A percentile compares a stretch with the other conserved stretches of the same genome.
These are phyloP conservation scores for Cyanodermella asteris DNA, from an alignment of 2,329 filamentous ascomycete genomes.

Conservation along the genomic window DNA sequence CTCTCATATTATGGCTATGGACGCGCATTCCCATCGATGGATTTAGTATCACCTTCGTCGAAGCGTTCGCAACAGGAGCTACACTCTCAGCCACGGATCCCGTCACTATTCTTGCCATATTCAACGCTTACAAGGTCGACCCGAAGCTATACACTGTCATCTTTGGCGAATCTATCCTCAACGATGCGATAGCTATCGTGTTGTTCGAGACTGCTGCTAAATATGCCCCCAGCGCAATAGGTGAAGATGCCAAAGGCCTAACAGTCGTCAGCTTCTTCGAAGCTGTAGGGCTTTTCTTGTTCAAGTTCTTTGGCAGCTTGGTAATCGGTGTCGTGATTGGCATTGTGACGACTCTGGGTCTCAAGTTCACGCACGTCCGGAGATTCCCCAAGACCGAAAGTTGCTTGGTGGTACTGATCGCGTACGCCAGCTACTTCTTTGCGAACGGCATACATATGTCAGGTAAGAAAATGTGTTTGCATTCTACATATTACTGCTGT, in stretches of 20 bases:
- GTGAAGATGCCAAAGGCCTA: conserved; percentile 38
- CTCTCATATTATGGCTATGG: conserved; percentile 71
- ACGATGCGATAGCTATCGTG: conserved; percentile 95
- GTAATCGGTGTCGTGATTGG: conserved; percentile 74
- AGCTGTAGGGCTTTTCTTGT: conserved; percentile 80
- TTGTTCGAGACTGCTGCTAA: conserved; percentile 94
- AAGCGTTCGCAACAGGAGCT: conserved; percentile 88
- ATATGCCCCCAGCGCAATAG: conserved; percentile 62
- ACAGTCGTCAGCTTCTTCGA: conserved; percentile 71
- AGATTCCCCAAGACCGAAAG: conserved; percentile 93
- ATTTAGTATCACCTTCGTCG: conserved; percentile 71
- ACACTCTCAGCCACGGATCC: conserved; percentile 93
- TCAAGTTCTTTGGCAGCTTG: conserved; percentile 88
- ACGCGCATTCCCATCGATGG: conserved; percentile 70
- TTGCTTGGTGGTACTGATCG: conserved; percentile 77
- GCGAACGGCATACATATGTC: conserved; percentile 92
- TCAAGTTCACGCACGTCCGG: conserved; percentile 89
- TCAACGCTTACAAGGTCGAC: conserved; percentile 98
- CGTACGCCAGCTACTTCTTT: conserved; percentile 94
- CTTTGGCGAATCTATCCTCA: conserved; percentile 93
- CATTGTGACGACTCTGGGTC: conserved; percentile 61
- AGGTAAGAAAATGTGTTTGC: conserved; percentile 33
- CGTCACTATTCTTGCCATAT: conserved; percentile 93
- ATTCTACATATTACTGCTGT: conserved; percentile 4
- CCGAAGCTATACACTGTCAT: conserved; percentile 97